Percentiles rank a stretch among this genome's conserved stretches.
These are phyloP conservation scores for Lactarius hatsudake DNA, from an alignment of 768 basidiomycete species.

Conservation along the genomic window DNA sequence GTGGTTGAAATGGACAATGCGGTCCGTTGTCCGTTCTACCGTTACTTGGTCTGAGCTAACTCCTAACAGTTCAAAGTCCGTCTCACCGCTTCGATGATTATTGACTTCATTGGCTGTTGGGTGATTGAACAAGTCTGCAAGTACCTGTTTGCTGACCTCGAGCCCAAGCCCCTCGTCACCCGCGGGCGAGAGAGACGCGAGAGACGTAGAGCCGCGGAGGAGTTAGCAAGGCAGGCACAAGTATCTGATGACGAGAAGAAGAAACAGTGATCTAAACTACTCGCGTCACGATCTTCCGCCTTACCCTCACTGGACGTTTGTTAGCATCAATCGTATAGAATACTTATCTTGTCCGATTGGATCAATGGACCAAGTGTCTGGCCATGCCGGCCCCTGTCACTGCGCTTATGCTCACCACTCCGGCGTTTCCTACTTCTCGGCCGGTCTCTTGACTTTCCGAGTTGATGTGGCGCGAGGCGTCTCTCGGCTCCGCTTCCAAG, in stretches of 20 bases:
- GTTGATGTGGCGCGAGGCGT: conserved; percentile 14
- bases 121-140: conserved; percentile 82
- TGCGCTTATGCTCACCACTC: not conserved
- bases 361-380: conserved; percentile 19
- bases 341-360: conserved; percentile 21
- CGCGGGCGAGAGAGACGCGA: conserved; percentile 80
- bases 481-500: conserved; percentile 21
- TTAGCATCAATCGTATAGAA: conserved; percentile 26
- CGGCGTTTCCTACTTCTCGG: conserved; percentile 15
- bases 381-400: conserved; percentile 9
- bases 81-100: conserved; percentile 76
- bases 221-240: conserved; percentile 30
- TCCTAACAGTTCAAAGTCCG: conserved; percentile 73
- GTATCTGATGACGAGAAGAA: conserved; percentile 35
- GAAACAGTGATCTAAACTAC: conserved; percentile 30
- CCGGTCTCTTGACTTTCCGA: conserved; percentile 22
- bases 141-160: conserved; percentile 79
- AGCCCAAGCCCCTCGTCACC: conserved; percentile 82
- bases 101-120: conserved; percentile 89
- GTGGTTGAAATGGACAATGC: conserved; percentile 82
- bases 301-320: conserved; percentile 12
- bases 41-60: not conserved
- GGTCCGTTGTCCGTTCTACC: conserved; percentile 47
- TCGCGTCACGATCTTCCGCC: conserved; percentile 15
- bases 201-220: conserved; percentile 48